Base-by-base conservation (phyloP, 2,329 filamentous ascomycete genomes). In the Penicillium sclerotigenum region DNA sequence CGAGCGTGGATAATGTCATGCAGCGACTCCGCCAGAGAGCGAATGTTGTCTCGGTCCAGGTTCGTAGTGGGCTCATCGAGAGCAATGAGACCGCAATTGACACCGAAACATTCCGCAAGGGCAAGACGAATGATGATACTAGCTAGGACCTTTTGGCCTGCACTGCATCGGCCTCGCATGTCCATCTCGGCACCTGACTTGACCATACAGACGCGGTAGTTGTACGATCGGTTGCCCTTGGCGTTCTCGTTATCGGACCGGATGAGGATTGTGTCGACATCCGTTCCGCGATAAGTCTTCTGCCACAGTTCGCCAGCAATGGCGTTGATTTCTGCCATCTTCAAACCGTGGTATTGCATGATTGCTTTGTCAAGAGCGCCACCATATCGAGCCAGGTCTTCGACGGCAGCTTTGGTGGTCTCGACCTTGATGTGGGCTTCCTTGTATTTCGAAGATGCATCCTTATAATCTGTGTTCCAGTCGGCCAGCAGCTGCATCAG, bases 111-210 rank as follows among this genome's bases (percentile, higher is more conserved):
- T 75, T 99, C 94, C 4, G 94, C 94, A 45, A 99, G 83, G 13
- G 95, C 94, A 28, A 99, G 84, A 1, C 94, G 92, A 73, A 99
- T 97, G 75, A 99, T 95, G 77, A 99, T 99, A 74, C 88, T 91
- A 5, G 94, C 94, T 28, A 99, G 84, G 28, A 99, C 93, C 75
- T 96, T 97, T 73, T 99, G 94, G 4, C 94, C 94, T 1, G 94
- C 94, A 64, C 90, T 95, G 80, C 94, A 99, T 53, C 94, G 90
- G 1, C 94, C 95, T 60, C 94, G 90, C 94, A 99, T 99, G 77
- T 99, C 94, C 91, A 99, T 96, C 75, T 99, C 94, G 0, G 89
- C 90, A 68, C 95, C 91, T 71, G 93, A 88, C 78, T 99, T 99
- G 65, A 96, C 86, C 94, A 99, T 99, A 75, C 90, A 92, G 6